Percentiles rank a stretch among this genome's conserved stretches.
Evolutionary conservation across 495 filamentous ascomycete species (phyloP).

Genomic region (Cercophora samala): DNA sequence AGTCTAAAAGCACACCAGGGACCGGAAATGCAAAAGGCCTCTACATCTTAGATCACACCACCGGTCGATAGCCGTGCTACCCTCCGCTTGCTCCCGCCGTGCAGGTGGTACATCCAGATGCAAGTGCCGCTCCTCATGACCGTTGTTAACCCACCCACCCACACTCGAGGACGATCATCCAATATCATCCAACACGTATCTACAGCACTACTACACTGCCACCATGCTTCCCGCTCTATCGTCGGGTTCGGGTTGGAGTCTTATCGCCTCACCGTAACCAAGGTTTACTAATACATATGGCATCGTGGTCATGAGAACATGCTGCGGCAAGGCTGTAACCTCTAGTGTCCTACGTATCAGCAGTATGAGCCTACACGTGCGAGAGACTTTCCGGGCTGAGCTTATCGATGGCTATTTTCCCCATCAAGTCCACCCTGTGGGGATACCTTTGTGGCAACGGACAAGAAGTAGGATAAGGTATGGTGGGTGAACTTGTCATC

Average conservation of each 20-base stretch:
- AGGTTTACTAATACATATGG: not conserved
- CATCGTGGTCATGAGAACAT: not conserved
- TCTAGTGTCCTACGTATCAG: no score
- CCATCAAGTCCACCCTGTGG: no score
- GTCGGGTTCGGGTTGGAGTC: not conserved
- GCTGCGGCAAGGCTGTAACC: no score
- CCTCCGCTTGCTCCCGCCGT: constrained; percentile 1
- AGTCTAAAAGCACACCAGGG: not conserved
- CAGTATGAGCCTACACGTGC: no score
- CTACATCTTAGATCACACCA: constrained; percentile 1
- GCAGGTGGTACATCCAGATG: not conserved
- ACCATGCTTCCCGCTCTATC: not conserved
- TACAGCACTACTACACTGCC: not conserved
- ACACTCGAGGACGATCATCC: not conserved
- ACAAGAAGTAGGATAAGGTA: no score
- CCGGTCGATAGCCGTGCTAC: not conserved
- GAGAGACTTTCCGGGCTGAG: no score
- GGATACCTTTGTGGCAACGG: no score
- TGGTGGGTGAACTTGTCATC: no score
- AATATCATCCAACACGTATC: not conserved
- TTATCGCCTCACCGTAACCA: not conserved
- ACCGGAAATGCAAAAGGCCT: not conserved
- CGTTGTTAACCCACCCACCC: not conserved
- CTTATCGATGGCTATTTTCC: no score
- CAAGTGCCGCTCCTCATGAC: not conserved